Conservation (phyloP, 345 rosid genomes). For the sweet orange (Citrus sinensis) region DNA sequence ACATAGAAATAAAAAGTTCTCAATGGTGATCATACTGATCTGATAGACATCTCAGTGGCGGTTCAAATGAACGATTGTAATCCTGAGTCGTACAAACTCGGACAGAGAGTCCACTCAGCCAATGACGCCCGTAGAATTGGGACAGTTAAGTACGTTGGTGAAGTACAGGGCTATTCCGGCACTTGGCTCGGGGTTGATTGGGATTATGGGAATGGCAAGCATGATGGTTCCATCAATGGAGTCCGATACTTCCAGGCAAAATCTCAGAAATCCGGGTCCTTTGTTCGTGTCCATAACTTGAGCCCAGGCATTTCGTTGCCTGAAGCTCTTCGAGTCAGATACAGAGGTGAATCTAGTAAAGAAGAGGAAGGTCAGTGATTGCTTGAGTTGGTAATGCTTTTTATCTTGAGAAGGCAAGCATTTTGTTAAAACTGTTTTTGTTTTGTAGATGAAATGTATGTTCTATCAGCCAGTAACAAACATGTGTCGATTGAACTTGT, state of each 20-base stretch:
- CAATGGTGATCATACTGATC: background rate
- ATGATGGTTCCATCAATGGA: slow-evolving; percentile 73
- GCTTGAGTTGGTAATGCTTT: too few relatives aligned
- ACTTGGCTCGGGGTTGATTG: slow-evolving; percentile 85
- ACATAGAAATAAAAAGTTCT: background rate
- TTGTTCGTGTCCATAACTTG: slow-evolving; percentile 63
- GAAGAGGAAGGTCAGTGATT: slow-evolving; percentile 67
- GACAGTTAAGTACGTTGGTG: slow-evolving; percentile 64
- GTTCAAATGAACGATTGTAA: background rate
- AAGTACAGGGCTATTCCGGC: slow-evolving; percentile 63
- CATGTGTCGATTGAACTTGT: slow-evolving; percentile 72
- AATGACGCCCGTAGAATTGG: slow-evolving; percentile 70
- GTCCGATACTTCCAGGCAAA: slow-evolving; percentile 64
- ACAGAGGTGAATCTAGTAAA: slow-evolving; percentile 50
- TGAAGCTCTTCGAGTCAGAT: slow-evolving; percentile 70
- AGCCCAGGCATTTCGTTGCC: slow-evolving; percentile 60
- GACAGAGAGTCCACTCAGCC: slow-evolving; percentile 67
- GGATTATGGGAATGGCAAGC: slow-evolving; percentile 79
- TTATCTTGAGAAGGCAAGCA: background rate
- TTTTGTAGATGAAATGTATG: slow-evolving; percentile 89
- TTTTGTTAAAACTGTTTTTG: background rate
- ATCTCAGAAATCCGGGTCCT: slow-evolving; percentile 61
- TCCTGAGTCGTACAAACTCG: slow-evolving; percentile 36
- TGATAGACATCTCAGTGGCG: background rate
- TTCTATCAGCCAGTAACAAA: slow-evolving; percentile 70